A percentile compares a stretch with the other conserved stretches of the same genome.
These are phyloP conservation scores for Barnettozyma salicaria DNA, from an alignment of 805 yeast species.

Conservation along the genomic window DNA sequence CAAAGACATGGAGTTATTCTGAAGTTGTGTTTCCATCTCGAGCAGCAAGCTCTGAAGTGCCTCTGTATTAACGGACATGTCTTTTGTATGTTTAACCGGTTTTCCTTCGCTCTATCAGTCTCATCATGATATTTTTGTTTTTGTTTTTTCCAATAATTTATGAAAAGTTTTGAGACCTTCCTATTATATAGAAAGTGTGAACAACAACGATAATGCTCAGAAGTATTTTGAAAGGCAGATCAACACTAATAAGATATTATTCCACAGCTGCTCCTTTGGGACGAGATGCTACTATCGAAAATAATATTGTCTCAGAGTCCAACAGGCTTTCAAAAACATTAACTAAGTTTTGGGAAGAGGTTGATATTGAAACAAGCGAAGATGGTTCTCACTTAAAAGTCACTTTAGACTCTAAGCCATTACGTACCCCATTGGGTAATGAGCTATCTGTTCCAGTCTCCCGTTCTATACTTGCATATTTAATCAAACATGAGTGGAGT, in stretches of 20 bases:
- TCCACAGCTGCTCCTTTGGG: conserved; percentile 16
- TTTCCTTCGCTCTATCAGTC: too few species aligned
- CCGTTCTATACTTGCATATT: conserved; percentile 59
- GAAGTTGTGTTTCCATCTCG: conserved; percentile 64
- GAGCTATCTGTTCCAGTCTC: conserved; percentile 55
- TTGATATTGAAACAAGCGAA: conserved; percentile 33
- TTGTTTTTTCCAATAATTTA: too few species aligned
- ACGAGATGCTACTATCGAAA: conserved; percentile 38
- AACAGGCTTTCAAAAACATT: conserved; percentile 65
- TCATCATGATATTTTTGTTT: too few species aligned
- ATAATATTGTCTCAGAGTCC: conserved; percentile 52
- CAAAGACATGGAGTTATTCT: conserved; percentile 53
- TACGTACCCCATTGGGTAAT: conserved; percentile 81
- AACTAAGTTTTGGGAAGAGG: conserved; percentile 78
- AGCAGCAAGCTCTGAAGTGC: conserved; percentile 44
- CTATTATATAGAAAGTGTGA: too few species aligned
- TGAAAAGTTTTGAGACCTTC: background rate
- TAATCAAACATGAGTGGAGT: conserved; percentile 86
- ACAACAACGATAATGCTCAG: conserved; percentile 5
- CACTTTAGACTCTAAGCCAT: conserved; percentile 65
- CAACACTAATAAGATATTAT: conserved; percentile 5
- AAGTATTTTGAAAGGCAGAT: conserved; percentile 7
- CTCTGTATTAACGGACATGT: conserved; percentile 40
- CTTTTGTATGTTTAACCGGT: too few species aligned
- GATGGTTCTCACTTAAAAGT: conserved; percentile 39